Conservation (phyloP, 2,329 filamentous ascomycete genomes). For the Calcarisporium arbuscula region DNA sequence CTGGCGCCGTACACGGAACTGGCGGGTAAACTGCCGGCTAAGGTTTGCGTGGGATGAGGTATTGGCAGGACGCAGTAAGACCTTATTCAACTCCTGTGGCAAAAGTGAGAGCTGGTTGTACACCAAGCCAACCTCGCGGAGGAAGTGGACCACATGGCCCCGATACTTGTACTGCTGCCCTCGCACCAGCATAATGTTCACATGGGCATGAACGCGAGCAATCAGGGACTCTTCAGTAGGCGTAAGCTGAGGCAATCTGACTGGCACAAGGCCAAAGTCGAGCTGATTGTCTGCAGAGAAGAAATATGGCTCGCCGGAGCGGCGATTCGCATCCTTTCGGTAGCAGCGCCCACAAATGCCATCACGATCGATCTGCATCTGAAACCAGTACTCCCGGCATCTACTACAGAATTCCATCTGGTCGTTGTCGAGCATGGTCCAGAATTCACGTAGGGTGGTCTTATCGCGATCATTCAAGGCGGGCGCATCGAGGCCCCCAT, state of each 20-base stretch:
- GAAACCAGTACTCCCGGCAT: slow-evolving; percentile 2
- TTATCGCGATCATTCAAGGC: slow-evolving; percentile 5
- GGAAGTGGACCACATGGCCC: slow-evolving; percentile 9
- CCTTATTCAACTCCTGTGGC: no score
- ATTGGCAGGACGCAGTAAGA: no score
- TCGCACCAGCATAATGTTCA: background rate
- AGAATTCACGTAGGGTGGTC: slow-evolving; percentile 2
- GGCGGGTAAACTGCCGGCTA: no score
- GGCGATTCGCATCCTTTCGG: slow-evolving; percentile 4
- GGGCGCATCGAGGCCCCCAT: slow-evolving; percentile 4
- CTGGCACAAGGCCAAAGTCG: background rate
- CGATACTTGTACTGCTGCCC: slow-evolving; percentile 9
- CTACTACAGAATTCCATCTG: slow-evolving; percentile 3
- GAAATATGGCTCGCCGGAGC: slow-evolving; percentile 4
- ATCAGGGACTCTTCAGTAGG: background rate
- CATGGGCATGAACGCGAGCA: background rate
- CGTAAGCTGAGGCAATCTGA: background rate
- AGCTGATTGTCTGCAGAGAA: background rate
- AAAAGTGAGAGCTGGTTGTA: slow-evolving; percentile 7
- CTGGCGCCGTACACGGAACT: no score
- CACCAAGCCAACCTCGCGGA: slow-evolving; percentile 6
- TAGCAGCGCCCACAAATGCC: slow-evolving; percentile 4
- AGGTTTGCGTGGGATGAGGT: no score
- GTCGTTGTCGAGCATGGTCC: slow-evolving; percentile 4
- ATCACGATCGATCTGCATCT: slow-evolving; percentile 4